Evolutionary conservation across 176 grass and related monocot genomes (phyloP).

Genomic region (Eragrostis nindensis): DNA sequence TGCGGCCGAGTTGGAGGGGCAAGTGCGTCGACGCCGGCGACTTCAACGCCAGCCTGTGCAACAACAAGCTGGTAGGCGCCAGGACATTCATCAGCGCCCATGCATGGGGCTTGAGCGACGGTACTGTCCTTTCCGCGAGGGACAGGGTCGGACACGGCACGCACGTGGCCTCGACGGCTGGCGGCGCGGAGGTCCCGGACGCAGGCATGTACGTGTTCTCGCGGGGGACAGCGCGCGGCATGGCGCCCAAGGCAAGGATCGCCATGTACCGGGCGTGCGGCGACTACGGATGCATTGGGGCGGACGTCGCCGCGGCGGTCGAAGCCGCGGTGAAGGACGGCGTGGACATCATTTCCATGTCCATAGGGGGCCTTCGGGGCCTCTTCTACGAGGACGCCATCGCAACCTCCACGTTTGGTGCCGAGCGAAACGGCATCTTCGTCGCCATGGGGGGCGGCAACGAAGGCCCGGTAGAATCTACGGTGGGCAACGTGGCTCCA

Average conservation of each 20-base stretch:
- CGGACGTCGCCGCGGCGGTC: constrained; percentile 9
- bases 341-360: constrained; percentile 14
- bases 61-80: constrained; percentile 42
- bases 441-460: constrained; percentile 27
- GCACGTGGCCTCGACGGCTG: constrained; percentile 26
- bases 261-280: constrained; percentile 15
- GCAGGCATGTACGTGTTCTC: background rate
- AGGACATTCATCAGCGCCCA: background rate
- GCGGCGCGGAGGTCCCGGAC: background rate
- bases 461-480: background rate
- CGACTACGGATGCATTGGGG: fast-evolving
- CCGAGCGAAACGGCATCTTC: background rate
- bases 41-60: constrained; percentile 32
- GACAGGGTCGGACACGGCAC: constrained; percentile 7
- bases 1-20: constrained; percentile 22
- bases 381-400: background rate
- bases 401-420: background rate
- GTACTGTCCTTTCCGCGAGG: background rate
- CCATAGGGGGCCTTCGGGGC: background rate
- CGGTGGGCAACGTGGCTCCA: background rate
- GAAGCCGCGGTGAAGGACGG: constrained; percentile 30
- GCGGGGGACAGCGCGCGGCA: background rate
- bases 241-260: constrained; percentile 10
- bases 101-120: background rate
- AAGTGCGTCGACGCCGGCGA: constrained; percentile 4